Base-by-base conservation (phyloP, 1,284 basidiomycete genomes). In the Ceratobasidium sp. region DNA sequence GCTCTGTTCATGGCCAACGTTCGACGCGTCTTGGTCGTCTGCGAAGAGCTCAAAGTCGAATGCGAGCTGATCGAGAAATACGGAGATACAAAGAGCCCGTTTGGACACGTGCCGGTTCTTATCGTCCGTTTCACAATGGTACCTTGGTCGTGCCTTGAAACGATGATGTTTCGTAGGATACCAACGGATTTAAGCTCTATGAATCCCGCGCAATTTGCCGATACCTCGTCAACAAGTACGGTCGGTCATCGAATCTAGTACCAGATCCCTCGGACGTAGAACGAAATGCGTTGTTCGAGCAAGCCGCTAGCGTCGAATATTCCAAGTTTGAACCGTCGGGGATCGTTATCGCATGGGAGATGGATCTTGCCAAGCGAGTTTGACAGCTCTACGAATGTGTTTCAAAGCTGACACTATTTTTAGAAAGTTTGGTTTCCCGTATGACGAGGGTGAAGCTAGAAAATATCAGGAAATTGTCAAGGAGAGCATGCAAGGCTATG, bases 181-280 rank as follows among this genome's bases (percentile, higher is more conserved):
- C 79, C 73, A 75, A 76, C 26, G 62, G 62, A 2, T 53, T 52
- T 34, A 45, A 26, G 3, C 34, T 53, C 3, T 67, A 53, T 23
- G 85, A 89, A 77, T 84, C 83, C 36, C 84, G 87, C 46, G 87
- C 87, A 1, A 88, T 89, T 72, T 76, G 75, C 5, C 82, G 85
- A 43, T 87, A 87, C 77, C 67, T 86, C 74, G 82, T 82, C 67
- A 78, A 79, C 71, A 86, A 86, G 76, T 84, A 85, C 72, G 43
- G 48, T 1, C 34, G 16, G 9, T n/a, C 53, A 64, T 77, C 82
- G 74, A 81, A 83, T 50, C 71, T 74, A 28, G 28, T 71, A 16
- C 74, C 74, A 16, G 30, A 32, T 53, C 73, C 8, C n/a, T 45
- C 78, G 78, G 74, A 81, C 81, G 59, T 81, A 78, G 59, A 78